Percentiles rank a stretch among this genome's conserved stretches.
Conservation (phyloP, 306 rosid genomes). For the Quercus bicolor region DNA sequence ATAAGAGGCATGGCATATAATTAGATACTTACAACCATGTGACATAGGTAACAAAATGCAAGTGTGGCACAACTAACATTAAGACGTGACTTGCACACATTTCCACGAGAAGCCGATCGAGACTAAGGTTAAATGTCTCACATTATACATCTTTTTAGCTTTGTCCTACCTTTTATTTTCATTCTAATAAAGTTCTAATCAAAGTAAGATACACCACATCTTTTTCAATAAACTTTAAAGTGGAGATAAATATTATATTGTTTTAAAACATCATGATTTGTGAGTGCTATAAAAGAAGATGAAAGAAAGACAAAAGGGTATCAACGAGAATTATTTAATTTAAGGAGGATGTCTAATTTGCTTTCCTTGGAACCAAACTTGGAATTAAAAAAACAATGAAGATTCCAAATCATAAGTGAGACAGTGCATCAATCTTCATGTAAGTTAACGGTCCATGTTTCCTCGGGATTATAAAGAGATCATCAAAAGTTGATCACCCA, state of each 20-base stretch:
- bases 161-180: no score
- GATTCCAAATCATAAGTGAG: slow-evolving; percentile 33
- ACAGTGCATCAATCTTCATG: slow-evolving; percentile 17
- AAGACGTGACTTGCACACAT: no score
- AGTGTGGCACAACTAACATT: no score
- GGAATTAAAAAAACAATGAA: neutral
- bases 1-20: no score
- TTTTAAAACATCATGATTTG: neutral
- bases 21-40: no score
- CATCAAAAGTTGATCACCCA: neutral
- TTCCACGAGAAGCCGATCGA: no score
- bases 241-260: neutral
- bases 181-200: no score
- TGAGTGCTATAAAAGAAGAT: neutral
- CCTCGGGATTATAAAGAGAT: neutral
- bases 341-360: neutral
- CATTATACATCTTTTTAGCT: no score
- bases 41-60: no score
- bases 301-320: neutral
- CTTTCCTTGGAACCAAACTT: neutral
- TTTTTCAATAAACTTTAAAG: no score
- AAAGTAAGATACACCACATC: no score
- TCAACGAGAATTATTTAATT: neutral
- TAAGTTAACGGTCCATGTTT: neutral
- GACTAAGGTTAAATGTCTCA: no score